Percentiles rank a stretch among this genome's conserved stretches.
These are phyloP conservation scores for Metschnikowia henanensis DNA, from an alignment of 805 yeast species.

Conservation along the genomic window DNA sequence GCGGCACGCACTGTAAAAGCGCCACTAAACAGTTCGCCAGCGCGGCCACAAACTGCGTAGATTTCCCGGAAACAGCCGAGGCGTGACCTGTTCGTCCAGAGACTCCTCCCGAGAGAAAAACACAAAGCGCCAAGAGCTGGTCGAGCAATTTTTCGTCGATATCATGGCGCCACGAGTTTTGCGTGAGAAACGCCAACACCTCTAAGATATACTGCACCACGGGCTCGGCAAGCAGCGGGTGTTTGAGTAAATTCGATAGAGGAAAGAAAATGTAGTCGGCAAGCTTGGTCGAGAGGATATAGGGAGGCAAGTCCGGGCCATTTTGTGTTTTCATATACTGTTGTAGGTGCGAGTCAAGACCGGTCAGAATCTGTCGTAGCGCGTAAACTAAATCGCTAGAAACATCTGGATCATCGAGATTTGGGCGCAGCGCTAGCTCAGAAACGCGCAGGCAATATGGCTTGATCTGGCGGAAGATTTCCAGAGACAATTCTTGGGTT, in stretches of 20 bases:
- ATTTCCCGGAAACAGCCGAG: conserved; percentile 7
- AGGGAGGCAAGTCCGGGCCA: conserved; percentile 10
- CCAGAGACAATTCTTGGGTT: conserved; percentile 23
- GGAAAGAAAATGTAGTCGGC: conserved; percentile 46
- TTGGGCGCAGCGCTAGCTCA: conserved; percentile 20
- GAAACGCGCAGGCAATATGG: conserved; percentile 33
- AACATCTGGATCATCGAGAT: conserved; percentile 1
- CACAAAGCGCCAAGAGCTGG: conserved; percentile 35
- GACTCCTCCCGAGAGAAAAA: conserved; percentile 24
- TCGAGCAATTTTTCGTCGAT: conserved; percentile 27
- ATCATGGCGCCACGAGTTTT: conserved; percentile 31
- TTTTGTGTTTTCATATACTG: neutral
- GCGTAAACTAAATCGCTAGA: conserved; percentile 1
- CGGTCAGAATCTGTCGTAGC: conserved; percentile 11
- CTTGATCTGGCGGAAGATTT: conserved; percentile 29
- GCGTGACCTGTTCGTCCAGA: conserved; percentile 1
- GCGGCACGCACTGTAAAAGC: conserved; percentile 20
- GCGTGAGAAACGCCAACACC: conserved; percentile 29
- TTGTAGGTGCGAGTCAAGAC: conserved; percentile 4
- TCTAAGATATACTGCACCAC: conserved; percentile 25
- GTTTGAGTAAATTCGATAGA: conserved; percentile 32
- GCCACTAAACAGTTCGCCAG: conserved; percentile 18
- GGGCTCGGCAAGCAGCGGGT: conserved; percentile 21
- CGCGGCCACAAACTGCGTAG: conserved; percentile 19
- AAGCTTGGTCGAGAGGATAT: conserved; percentile 28